A percentile compares a stretch with the other conserved stretches of the same genome.
Evolutionary conservation across 768 basidiomycete genomes (phyloP).

Genomic region (Calocybe gangraenosa): DNA sequence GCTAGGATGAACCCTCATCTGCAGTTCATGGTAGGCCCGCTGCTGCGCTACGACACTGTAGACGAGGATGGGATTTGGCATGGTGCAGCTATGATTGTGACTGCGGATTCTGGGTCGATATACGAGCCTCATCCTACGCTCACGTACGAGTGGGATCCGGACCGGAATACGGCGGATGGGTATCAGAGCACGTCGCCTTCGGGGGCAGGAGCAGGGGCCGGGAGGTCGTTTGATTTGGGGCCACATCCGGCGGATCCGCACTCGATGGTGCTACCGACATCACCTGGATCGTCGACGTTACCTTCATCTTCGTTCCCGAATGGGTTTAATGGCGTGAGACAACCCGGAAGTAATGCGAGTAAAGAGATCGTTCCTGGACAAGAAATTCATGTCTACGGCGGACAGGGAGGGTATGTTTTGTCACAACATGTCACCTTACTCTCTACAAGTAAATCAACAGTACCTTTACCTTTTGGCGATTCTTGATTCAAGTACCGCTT

Average conservation of each 20-base stretch:
- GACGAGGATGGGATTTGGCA: slow-evolving; percentile 77
- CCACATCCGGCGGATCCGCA: slow-evolving; percentile 77
- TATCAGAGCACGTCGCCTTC: background rate
- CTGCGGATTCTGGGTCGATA: slow-evolving; percentile 72
- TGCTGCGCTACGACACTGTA: slow-evolving; percentile 85
- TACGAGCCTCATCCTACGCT: slow-evolving; percentile 74
- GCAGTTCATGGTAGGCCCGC: slow-evolving; percentile 89
- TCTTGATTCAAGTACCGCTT: slow-evolving; percentile 80
- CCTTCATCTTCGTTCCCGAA: slow-evolving; percentile 14
- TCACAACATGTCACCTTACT: background rate
- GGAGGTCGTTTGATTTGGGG: slow-evolving; percentile 50
- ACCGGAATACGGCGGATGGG: slow-evolving; percentile 20
- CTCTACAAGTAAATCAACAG: slow-evolving; percentile 32
- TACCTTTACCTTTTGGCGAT: slow-evolving; percentile 92
- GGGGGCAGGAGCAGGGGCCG: slow-evolving; percentile 12
- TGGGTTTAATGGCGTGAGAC: background rate
- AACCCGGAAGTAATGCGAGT: slow-evolving; percentile 27
- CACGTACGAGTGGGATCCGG: slow-evolving; percentile 72
- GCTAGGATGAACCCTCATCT: slow-evolving; percentile 79
- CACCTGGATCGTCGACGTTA: slow-evolving; percentile 7
- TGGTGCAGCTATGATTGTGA: slow-evolving; percentile 86
- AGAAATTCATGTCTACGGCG: slow-evolving; percentile 68
- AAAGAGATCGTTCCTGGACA: slow-evolving; percentile 50
- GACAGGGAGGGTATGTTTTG: slow-evolving; percentile 44
- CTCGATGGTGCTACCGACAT: slow-evolving; percentile 36